Percentiles rank a stretch among this genome's conserved stretches.
These are phyloP conservation scores for Apiospora koreana DNA, from an alignment of 2,329 filamentous ascomycete species.

Conservation along the genomic window DNA sequence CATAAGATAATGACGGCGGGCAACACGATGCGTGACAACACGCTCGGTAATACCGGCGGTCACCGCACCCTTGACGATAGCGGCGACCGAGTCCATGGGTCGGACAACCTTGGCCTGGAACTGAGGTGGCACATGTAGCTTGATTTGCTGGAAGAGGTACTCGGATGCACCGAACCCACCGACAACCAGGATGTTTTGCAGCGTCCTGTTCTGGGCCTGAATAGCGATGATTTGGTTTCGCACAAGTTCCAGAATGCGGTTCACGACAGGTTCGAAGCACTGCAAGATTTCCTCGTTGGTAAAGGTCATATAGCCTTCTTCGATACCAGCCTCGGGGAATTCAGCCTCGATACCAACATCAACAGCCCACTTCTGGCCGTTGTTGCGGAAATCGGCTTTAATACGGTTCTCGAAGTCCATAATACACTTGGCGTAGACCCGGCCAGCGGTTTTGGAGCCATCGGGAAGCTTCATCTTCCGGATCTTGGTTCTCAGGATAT, in stretches of 20 bases:
- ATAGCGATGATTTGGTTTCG: constrained; percentile 8
- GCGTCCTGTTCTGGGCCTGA: not conserved
- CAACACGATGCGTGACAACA: constrained; percentile 94
- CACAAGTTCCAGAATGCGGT: constrained; percentile 7
- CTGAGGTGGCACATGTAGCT: constrained; percentile 63
- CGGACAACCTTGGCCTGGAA: constrained; percentile 75
- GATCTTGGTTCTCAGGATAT: constrained; percentile 11
- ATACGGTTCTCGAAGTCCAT: constrained; percentile 13
- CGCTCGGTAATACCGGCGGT: constrained; percentile 94
- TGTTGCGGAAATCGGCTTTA: constrained; percentile 12
- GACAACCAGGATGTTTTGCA: constrained; percentile 36
- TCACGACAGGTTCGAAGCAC: constrained; percentile 10
- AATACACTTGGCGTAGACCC: constrained; percentile 53
- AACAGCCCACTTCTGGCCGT: constrained; percentile 95
- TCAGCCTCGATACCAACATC: constrained; percentile 98
- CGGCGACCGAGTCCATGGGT: constrained; percentile 26
- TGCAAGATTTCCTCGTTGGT: constrained; percentile 13
- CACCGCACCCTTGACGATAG: constrained; percentile 18
- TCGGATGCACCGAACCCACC: constrained; percentile 39
- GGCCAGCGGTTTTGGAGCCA: constrained; percentile 86
- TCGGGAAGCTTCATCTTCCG: constrained; percentile 13
- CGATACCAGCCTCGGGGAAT: constrained; percentile 77
- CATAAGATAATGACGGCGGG: constrained; percentile 98
- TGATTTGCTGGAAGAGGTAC: constrained; percentile 33
- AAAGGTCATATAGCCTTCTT: constrained; percentile 12